Conservation (phyloP, 805 yeast species). For the Wickerhamia fluorescens region DNA sequence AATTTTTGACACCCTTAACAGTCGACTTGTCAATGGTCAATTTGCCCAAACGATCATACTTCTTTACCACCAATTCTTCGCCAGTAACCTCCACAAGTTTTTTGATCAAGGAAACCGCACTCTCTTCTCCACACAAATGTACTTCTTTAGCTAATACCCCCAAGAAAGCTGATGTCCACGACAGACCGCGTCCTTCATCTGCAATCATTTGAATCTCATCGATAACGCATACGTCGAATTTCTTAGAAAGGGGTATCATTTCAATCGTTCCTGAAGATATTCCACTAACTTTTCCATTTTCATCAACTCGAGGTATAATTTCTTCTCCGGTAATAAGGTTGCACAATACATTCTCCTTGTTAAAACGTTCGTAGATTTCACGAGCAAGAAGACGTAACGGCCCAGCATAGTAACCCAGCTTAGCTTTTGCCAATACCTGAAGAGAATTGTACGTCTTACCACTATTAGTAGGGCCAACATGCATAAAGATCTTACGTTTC, state of each 20-base stretch:
- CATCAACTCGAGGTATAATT: slow-evolving; percentile 63
- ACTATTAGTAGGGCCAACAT: slow-evolving; percentile 95
- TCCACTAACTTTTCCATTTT: slow-evolving; percentile 63
- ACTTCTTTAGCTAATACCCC: slow-evolving; percentile 83
- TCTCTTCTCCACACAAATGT: slow-evolving; percentile 90
- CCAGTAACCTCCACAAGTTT: slow-evolving; percentile 64
- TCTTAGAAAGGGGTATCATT: slow-evolving; percentile 67
- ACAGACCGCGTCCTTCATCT: slow-evolving; percentile 75
- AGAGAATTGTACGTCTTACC: slow-evolving; percentile 90
- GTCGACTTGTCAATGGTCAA: slow-evolving; percentile 45
- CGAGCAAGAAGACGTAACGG: slow-evolving; percentile 87
- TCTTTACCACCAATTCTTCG: slow-evolving; percentile 65
- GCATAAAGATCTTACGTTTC: slow-evolving; percentile 78
- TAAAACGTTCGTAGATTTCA: slow-evolving; percentile 82
- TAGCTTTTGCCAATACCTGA: slow-evolving; percentile 53
- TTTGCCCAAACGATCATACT: slow-evolving; percentile 70
- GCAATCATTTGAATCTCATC: slow-evolving; percentile 96
- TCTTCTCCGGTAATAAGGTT: slow-evolving; percentile 96
- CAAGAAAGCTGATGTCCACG: slow-evolving; percentile 88
- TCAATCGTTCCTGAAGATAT: slow-evolving; percentile 87
- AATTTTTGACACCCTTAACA: slow-evolving; percentile 25
- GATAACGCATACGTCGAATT: slow-evolving; percentile 80
- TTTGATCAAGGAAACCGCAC: slow-evolving; percentile 64
- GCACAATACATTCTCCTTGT: slow-evolving; percentile 57
- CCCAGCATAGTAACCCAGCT: slow-evolving; percentile 87